Conservation (phyloP, 345 rosid genomes). For the Laguncularia racemosa region DNA sequence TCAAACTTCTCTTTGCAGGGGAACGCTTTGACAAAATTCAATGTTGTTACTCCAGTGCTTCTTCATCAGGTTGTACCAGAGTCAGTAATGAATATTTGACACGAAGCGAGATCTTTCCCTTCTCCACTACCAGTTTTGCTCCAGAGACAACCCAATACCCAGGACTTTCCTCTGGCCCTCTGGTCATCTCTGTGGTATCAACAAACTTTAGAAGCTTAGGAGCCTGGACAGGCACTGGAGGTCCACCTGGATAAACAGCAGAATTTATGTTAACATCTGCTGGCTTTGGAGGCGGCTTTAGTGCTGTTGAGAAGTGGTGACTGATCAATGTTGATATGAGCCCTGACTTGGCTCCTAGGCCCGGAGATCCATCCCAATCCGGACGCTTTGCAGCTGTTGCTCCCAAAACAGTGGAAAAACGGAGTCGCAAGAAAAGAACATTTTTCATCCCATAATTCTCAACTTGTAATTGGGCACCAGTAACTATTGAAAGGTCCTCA, state of each 20-base stretch:
- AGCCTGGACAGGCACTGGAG: slow-evolving; percentile 82
- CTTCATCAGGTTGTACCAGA: slow-evolving; percentile 48
- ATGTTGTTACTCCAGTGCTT: slow-evolving; percentile 22
- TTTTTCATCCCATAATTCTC: slow-evolving; percentile 81
- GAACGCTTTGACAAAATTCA: neutral
- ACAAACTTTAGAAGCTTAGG: slow-evolving; percentile 81
- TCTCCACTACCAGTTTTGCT: slow-evolving; percentile 75
- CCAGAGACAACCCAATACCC: slow-evolving; percentile 98
- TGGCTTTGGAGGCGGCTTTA: slow-evolving; percentile 73
- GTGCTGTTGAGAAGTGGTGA: slow-evolving; percentile 80
- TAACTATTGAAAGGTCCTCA: slow-evolving; percentile 71
- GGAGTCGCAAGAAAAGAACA: slow-evolving; percentile 73
- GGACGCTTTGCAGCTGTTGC: slow-evolving; percentile 46
- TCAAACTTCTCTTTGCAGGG: neutral
- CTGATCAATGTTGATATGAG: slow-evolving; percentile 85
- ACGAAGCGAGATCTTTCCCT: slow-evolving; percentile 80
- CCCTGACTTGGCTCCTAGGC: slow-evolving; percentile 69
- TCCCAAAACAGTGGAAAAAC: slow-evolving; percentile 63
- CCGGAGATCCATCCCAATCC: slow-evolving; percentile 91
- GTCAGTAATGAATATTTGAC: slow-evolving; percentile 85
- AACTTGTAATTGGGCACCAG: slow-evolving; percentile 86
- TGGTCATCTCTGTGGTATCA: slow-evolving; percentile 82
- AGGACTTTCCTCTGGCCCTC: slow-evolving; percentile 91
- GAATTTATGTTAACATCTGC: slow-evolving; percentile 92
- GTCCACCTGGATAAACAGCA: slow-evolving; percentile 90